These are phyloP conservation scores for Kwoniella bestiolae DNA, from an alignment of 768 basidiomycete species.

Conservation along the genomic window DNA sequence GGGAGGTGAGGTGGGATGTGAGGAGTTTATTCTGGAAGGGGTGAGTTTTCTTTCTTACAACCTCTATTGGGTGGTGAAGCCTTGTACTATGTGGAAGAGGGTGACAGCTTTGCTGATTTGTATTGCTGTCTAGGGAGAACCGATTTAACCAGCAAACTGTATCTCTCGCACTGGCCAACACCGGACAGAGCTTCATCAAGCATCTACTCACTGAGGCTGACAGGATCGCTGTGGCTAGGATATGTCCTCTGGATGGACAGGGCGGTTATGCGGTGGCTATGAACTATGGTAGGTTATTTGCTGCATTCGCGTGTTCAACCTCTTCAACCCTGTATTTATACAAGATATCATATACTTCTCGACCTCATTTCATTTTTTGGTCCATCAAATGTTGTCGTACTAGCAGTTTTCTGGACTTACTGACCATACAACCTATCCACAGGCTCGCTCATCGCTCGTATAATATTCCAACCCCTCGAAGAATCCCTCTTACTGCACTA, in stretches of 20 bases:
- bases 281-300: constrained; percentile 84
- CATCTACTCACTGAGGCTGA: constrained; percentile 96
- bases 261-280: constrained; percentile 94
- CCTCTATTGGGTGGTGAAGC: no score
- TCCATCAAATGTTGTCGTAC: no score
- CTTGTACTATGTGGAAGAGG: no score
- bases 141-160: constrained; percentile 59
- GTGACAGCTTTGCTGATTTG: background rate
- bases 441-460: constrained; percentile 91
- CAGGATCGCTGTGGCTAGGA: constrained; percentile 80
- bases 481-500: constrained; percentile 89
- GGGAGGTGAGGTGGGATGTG: constrained; percentile 40
- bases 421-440: constrained; percentile 11
- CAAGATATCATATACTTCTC: background rate
- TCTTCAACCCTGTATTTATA: background rate
- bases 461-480: constrained; percentile 93
- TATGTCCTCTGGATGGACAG: constrained; percentile 83
- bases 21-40: constrained; percentile 23
- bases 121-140: background rate
- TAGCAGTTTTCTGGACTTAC: background rate
- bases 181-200: constrained; percentile 84
- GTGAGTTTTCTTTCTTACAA: constrained; percentile 4
- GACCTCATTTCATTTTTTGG: background rate
- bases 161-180: constrained; percentile 77
- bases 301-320: background rate